Evolutionary conservation across 1,284 basidiomycete genomes (phyloP).

Genomic region (Peniophora sp.): DNA sequence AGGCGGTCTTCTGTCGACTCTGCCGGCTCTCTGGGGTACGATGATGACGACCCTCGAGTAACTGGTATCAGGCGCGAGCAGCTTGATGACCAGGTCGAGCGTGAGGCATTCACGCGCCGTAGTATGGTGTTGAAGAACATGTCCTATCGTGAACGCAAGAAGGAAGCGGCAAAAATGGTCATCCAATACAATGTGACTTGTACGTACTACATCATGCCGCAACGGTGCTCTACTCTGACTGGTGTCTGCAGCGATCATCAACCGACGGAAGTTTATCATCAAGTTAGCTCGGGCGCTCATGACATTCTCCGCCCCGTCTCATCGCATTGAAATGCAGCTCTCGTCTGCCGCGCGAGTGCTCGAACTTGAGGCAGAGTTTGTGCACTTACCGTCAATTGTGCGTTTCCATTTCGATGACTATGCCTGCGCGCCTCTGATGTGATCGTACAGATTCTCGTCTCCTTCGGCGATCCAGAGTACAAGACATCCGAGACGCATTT

Average conservation of each 20-base stretch:
- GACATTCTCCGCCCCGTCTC: conserved; percentile 64
- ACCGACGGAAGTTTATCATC: conserved; percentile 56
- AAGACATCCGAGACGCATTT: conserved; percentile 79
- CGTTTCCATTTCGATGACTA: too few species aligned
- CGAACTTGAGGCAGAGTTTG: conserved; percentile 77
- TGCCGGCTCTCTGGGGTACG: conserved; percentile 15
- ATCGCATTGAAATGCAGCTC: conserved; percentile 64
- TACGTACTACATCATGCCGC: conserved; percentile 24
- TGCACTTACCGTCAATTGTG: conserved; percentile 64
- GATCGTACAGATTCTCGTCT: conserved; percentile 52
- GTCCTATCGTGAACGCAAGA: conserved; percentile 58
- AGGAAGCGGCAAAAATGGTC: conserved; percentile 49
- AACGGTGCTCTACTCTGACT: conserved; percentile 1
- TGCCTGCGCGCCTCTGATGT: too few species aligned
- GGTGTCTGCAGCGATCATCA: conserved; percentile 35
- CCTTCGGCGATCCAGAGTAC: conserved; percentile 73
- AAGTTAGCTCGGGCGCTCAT: conserved; percentile 59
- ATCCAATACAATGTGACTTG: conserved; percentile 69
- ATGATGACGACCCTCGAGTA: conserved; percentile 24
- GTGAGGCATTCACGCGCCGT: conserved; percentile 38
- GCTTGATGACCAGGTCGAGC: conserved; percentile 50
- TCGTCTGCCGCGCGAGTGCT: conserved; percentile 73
- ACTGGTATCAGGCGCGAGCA: conserved; percentile 24
- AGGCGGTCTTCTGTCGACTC: conserved; percentile 3
- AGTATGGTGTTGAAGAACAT: conserved; percentile 37